These are phyloP conservation scores for Raffaelea albimanens DNA, from an alignment of 2,329 filamentous ascomycete genomes.

Conservation along the genomic window DNA sequence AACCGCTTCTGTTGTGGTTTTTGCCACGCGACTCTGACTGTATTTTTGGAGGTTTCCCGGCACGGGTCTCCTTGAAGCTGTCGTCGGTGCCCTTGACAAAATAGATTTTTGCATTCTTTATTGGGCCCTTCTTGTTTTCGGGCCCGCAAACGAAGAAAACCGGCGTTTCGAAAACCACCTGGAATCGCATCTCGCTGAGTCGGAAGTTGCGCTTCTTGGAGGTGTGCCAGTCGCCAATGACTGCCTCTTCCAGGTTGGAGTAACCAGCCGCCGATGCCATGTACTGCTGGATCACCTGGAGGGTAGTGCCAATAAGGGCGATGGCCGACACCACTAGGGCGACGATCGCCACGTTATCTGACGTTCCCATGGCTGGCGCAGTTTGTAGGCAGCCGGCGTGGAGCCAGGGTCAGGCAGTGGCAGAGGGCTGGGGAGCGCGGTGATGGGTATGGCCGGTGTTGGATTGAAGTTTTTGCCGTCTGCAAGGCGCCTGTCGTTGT, in stretches of 20 bases:
- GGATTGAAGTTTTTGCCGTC: too few species aligned
- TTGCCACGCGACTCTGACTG: too few species aligned
- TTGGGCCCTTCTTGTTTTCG: conserved; percentile 26
- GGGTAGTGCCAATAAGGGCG: conserved; percentile 32
- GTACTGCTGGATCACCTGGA: conserved; percentile 42
- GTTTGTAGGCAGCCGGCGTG: too few species aligned
- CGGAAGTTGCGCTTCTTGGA: conserved; percentile 30
- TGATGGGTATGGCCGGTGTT: too few species aligned
- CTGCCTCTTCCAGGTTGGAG: conserved; percentile 34
- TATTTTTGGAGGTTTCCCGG: neutral
- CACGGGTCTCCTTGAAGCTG: conserved; percentile 17
- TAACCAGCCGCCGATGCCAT: conserved; percentile 40
- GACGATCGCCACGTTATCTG: conserved; percentile 25
- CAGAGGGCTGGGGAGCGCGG: too few species aligned
- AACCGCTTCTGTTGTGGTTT: too few species aligned
- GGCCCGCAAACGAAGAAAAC: conserved; percentile 40
- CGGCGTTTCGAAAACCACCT: conserved; percentile 38
- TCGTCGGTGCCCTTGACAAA: conserved; percentile 28
- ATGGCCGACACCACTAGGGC: conserved; percentile 38
- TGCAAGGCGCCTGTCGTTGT: too few species aligned
- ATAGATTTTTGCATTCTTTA: conserved; percentile 19
- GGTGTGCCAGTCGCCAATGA: conserved; percentile 36
- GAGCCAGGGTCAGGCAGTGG: too few species aligned
- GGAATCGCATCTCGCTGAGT: conserved; percentile 35
- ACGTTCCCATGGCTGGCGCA: conserved; percentile 14